A percentile compares a stretch with the other conserved stretches of the same genome.
These are phyloP conservation scores for Phalaenopsis aphrodite DNA, from an alignment of 106 monocot genomes.

Conservation along the genomic window DNA sequence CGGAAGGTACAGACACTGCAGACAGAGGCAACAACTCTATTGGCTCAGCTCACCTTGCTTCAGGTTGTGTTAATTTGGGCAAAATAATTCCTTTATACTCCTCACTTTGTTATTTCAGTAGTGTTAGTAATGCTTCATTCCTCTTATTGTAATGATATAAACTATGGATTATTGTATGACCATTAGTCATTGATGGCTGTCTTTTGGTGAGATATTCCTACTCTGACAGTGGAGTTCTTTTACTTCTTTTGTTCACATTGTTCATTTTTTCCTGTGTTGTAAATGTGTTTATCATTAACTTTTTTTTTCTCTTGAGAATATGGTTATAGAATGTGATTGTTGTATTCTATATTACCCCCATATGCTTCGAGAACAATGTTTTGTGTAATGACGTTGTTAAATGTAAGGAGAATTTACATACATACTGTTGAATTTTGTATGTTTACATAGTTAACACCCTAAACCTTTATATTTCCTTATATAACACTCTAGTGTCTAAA, in stretches of 20 bases:
- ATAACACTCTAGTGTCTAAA: too few species aligned
- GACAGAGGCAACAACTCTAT: constrained; percentile 61
- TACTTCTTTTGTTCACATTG: neutral
- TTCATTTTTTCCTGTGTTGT: neutral
- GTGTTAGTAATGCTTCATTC: neutral
- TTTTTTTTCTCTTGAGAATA: neutral
- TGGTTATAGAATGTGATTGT: neutral
- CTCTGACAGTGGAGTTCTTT: neutral
- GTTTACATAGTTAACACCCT: too few species aligned
- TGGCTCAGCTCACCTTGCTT: constrained; percentile 54
- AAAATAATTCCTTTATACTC: neutral
- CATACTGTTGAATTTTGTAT: too few species aligned
- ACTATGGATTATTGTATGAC: neutral
- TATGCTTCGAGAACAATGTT: too few species aligned
- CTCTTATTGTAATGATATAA: neutral
- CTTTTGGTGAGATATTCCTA: neutral
- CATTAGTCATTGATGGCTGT: neutral
- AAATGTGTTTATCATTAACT: neutral
- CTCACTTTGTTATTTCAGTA: neutral
- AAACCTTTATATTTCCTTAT: too few species aligned
- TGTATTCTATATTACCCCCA: too few species aligned
- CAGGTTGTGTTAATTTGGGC: constrained; percentile 27
- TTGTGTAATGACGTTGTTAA: neutral
- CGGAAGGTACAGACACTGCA: constrained; percentile 67
- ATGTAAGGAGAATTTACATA: neutral